These are phyloP conservation scores for Fraxinus americana DNA, from an alignment of 257 asterid genomes.

Conservation along the genomic window DNA sequence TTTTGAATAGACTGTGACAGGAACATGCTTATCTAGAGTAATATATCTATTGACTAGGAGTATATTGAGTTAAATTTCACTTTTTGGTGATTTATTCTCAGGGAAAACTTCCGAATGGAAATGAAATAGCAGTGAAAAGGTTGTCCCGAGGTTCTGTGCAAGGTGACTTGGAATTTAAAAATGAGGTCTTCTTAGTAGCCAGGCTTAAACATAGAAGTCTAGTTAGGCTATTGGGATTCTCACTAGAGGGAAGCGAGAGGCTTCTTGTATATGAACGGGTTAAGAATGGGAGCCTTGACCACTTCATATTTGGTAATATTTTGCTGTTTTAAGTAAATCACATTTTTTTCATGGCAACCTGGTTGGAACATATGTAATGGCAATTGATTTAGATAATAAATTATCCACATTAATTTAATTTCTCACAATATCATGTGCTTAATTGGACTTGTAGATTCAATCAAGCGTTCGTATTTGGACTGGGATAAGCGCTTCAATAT, in stretches of 20 bases:
- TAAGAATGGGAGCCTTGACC: constrained; percentile 30
- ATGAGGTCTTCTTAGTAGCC: constrained; percentile 26
- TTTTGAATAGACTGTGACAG: too few relatives aligned
- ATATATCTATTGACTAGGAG: not conserved
- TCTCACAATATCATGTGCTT: not conserved
- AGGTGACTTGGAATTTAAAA: constrained; percentile 34
- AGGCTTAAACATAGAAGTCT: constrained; percentile 36
- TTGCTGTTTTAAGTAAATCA: not conserved
- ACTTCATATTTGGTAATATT: constrained; percentile 30
- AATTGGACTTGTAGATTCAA: constrained; percentile 11
- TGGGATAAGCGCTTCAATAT: constrained; percentile 35
- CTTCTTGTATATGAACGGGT: constrained; percentile 36
- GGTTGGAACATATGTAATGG: not conserved
- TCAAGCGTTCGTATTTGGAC: constrained; percentile 16
- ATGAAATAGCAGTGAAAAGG: constrained; percentile 33
- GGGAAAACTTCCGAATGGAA: constrained; percentile 24
- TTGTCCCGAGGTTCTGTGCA: constrained; percentile 25
- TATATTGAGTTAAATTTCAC: not conserved
- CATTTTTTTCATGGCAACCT: not conserved
- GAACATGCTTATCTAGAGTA: not conserved
- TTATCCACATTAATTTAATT: not conserved
- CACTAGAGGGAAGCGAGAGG: constrained; percentile 30
- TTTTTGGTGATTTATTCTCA: not conserved
- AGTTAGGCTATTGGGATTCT: constrained; percentile 34
- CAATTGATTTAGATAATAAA: not conserved